Evolutionary conservation across 352 stramenopile genomes (phyloP).

Genomic region (Globisporangium ultimum): DNA sequence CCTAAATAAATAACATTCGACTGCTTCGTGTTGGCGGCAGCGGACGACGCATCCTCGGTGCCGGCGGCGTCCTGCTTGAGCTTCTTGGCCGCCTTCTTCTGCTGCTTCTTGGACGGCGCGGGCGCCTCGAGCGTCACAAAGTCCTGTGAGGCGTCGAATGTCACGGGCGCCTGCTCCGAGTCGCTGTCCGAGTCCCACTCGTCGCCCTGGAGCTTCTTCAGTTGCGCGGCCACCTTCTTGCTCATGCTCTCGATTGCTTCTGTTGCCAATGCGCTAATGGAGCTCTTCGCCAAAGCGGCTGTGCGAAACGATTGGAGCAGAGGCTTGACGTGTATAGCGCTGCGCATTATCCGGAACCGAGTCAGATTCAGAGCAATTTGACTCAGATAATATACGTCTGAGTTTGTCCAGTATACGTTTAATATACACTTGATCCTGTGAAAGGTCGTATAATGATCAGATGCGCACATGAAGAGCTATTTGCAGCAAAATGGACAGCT

Average conservation of each 20-base stretch:
- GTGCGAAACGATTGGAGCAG: slow-evolving; percentile 31
- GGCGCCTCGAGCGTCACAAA: slow-evolving; percentile 46
- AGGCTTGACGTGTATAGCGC: slow-evolving; percentile 10
- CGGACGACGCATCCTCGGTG: slow-evolving; percentile 18
- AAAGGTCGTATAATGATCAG: no score
- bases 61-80: slow-evolving; percentile 27
- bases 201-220: slow-evolving; percentile 77
- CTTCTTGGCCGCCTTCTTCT: slow-evolving; percentile 44
- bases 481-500: not conserved
- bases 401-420: no score
- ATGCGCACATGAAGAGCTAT: no score
- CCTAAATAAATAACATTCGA: slow-evolving; percentile 96
- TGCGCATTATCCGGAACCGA: not conserved
- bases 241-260: slow-evolving; percentile 30
- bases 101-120: slow-evolving; percentile 30
- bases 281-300: not conserved
- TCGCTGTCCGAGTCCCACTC: slow-evolving; percentile 88
- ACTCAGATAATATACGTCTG: not conserved
- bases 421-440: no score
- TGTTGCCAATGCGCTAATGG: no score
- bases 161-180: slow-evolving; percentile 31
- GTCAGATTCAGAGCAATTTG: no score
- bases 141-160: slow-evolving; percentile 47
- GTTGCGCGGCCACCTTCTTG: slow-evolving; percentile 73
- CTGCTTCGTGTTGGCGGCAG: slow-evolving; percentile 27